Evolutionary conservation across 2,329 filamentous ascomycete species (phyloP), one percentile per base, ranked within the genome.

Genomic region (Fusarium irregulare): DNA sequence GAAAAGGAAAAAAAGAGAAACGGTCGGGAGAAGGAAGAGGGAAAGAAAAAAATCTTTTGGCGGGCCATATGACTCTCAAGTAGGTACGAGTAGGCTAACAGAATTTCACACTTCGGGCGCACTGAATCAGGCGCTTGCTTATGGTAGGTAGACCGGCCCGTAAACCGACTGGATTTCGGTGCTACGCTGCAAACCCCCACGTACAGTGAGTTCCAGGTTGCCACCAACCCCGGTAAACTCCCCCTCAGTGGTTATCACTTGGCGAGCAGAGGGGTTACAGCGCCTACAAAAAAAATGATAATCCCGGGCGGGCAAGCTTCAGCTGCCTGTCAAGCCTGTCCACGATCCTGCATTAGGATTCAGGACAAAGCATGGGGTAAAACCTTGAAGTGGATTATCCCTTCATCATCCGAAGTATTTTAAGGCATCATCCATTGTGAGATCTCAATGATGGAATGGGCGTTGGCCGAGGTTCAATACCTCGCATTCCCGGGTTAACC

Each of bases 1-100:
- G n/a, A 18, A 18, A 46, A 2, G 37, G 28, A 21, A 65, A 44
- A 48, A 54, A 23, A 23, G 30, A 42, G 49, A 23, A 23, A 50
- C 48, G 30, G 30, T 40, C 30, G 18, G 32, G 23, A 51, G 21
- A 37, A 37, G n/a, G 34, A 53, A 53, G 34, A 41, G 20, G 46
- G 47, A 32, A 10, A 45, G 4, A 42, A 46, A 51, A 66, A 66
- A 66, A 42, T 56, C 62, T 66, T 42, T 48, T 61, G 48, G 63
- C 44, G 63, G 63, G 56, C 62, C 55, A 54, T 44, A 49, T 49
- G 63, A 62, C 54, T 61, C n/a, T 66, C 42, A 61, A 66, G 63
- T 64, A 64, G n/a, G 48, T 51, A 27, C 23, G 8, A 7, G 41
- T 45, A 58, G 61, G 41, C 41, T 49, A 60, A 20, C 47, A 66